Evolutionary conservation across 805 yeast genomes (phyloP), one percentile per base, ranked within the genome.

Genomic region (Suhomyces tanzawaensis): DNA sequence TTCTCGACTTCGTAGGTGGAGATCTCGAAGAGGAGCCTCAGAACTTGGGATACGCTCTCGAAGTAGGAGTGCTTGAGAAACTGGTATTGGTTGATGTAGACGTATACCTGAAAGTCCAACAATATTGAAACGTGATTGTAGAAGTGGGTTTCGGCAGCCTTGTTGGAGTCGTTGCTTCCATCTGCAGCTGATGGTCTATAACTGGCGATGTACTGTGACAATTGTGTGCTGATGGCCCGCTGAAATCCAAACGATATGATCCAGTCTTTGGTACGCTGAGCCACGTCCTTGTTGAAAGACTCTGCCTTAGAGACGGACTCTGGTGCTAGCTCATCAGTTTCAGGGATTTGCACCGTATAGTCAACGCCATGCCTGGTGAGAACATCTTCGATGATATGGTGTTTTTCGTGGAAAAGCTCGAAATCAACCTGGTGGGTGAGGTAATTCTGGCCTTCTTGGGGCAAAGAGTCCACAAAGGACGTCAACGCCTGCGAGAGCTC

Each of bases 81-180:
- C 2, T 53, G 44, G 22, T 39, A 41, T 1, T 35, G 36, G 9
- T 45, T 38, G 22, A 46, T 37, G 7, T 51, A 37, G n/a, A 60
- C 25, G 32, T 46, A 37, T 14, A 64, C 53, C 14, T 51, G 46
- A 25, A 48, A 44, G 41, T 67, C 73, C 3, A 66, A 37, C 5
- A 62, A 33, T 3, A 53, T 13, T 26, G 52, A 36, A 6, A 66
- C 32, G 24, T 46, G 43, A 32, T 51, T 48, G 21, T 47, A 41
- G 25, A 47, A 39, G 2, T 7, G 21, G 17, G 48, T 23, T 17
- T 42, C 3, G 9, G 15, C 19, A 7, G 7, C 30, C 7, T 11
- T 26, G 15, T 24, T 12, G 27, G 12, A 8, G 12, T 8, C 5
- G 7, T 7, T 8, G 27, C 14, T 9, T 24, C 13, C 27, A 21